Evolutionary conservation across 1,139 yeast genomes (phyloP), one percentile per base, ranked within the genome.

Genomic region (Candida pseudoviswanathii): DNA sequence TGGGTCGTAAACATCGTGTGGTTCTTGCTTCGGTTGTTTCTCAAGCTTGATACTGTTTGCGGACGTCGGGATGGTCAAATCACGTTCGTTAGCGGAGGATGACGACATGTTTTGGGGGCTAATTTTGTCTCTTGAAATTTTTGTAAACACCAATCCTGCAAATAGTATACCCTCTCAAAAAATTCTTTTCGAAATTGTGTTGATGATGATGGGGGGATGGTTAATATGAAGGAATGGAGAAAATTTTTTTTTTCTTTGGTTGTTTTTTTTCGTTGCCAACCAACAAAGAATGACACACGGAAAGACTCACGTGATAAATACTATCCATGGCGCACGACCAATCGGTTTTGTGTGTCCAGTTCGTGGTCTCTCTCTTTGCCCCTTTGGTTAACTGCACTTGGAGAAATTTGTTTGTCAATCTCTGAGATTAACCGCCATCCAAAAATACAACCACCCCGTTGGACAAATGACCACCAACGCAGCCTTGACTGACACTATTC

Each of bases 1-100:
- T 7, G 54, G 54, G 32, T 51, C 54, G 32, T 49, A 51, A 5
- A 51, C 49, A 29, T 49, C 52, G 22, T 46, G 37, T n/a, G 45
- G 3, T n/a, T 27, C 27, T 32, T 25, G 39, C 34, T 42, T 33
- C 7, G 4, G 26, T 42, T 42, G 45, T 26, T 42, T 32, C 8
- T 41, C 36, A 30, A 27, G 26, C 26, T 33, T 33, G 7, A 26
- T 31, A 30, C 9, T 36, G 9, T 2, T 39, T 4, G 22, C 8
- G 7, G 42, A 39, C 16, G 45, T 25, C 7, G 45, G 39, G 25
- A 42, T 25, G 26, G 26, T 26, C n/a, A 42, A 42, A 21, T 34
- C 38, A 7, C 44, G 36, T 11, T 42, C 30, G 21, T 42, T 42
- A 10, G 41, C n/a, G 3, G 42, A 39, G 11, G 42, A 24, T 16